Evolutionary conservation across 305 asterid genomes (phyloP).

Genomic region (Lippia alba): DNA sequence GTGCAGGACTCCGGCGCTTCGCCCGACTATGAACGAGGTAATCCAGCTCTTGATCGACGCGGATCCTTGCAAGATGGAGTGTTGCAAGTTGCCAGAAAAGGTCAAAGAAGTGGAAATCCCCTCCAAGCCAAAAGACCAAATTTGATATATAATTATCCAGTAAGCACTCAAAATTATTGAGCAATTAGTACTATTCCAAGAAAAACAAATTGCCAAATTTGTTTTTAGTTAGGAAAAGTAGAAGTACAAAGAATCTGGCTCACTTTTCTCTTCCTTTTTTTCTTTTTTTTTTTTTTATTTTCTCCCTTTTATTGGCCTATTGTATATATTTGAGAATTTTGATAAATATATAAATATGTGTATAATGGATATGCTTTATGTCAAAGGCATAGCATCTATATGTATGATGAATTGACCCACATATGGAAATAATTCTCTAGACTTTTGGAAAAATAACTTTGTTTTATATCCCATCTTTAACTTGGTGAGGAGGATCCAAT

Average conservation of each 20-base stretch:
- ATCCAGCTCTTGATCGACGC: constrained; percentile 77
- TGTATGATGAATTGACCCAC: constrained; percentile 42
- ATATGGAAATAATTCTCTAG: constrained; percentile 36
- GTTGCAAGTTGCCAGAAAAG: constrained; percentile 61
- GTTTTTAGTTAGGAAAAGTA: constrained; percentile 21
- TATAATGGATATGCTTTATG: constrained; percentile 39
- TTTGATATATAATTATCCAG: constrained; percentile 27
- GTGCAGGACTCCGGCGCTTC: constrained; percentile 55
- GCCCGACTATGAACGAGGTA: constrained; percentile 84
- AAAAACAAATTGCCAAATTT: constrained; percentile 4
- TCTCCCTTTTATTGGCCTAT: constrained; percentile 30
- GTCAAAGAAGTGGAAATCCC: constrained; percentile 31
- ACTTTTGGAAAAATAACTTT: constrained; percentile 26
- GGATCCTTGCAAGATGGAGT: constrained; percentile 67
- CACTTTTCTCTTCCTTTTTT: constrained; percentile 15
- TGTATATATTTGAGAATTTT: constrained; percentile 40
- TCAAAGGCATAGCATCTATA: constrained; percentile 45
- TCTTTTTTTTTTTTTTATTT: constrained; percentile 18
- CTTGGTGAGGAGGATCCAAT: constrained; percentile 36
- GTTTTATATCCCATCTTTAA: constrained; percentile 19
- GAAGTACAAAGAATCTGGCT: constrained; percentile 36
- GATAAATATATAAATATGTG: constrained; percentile 20
- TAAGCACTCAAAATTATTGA: constrained; percentile 18
- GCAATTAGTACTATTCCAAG: constrained; percentile 15
- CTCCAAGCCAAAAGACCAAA: constrained; percentile 39